Percentiles rank a stretch among this genome's conserved stretches.
These are phyloP conservation scores for Naganishia randhawae DNA, from an alignment of 768 basidiomycete species.

Conservation along the genomic window DNA sequence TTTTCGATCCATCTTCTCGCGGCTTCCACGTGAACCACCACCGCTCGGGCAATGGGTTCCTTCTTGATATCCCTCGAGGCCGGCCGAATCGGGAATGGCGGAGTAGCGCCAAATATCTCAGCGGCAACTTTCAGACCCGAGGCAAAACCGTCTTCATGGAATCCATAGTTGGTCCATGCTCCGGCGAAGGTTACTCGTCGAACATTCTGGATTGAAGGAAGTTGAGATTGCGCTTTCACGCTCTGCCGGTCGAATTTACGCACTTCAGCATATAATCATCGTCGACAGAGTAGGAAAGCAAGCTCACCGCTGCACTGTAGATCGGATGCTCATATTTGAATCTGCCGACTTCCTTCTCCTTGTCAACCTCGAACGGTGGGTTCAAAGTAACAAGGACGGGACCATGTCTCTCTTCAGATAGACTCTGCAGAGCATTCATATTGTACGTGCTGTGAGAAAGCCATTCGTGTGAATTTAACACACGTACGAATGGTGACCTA, in stretches of 20 bases:
- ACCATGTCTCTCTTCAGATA: constrained; percentile 59
- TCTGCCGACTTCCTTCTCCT: constrained; percentile 55
- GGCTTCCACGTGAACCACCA: constrained; percentile 1
- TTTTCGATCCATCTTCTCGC: constrained; percentile 4
- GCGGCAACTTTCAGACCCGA: constrained; percentile 50
- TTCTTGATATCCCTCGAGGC: constrained; percentile 34
- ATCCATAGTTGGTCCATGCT: constrained; percentile 72
- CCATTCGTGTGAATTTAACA: no score
- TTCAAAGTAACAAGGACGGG: constrained; percentile 70
- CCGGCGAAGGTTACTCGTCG: constrained; percentile 65
- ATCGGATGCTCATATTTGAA: constrained; percentile 70
- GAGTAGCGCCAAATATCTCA: constrained; percentile 35
- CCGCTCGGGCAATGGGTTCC: constrained; percentile 12
- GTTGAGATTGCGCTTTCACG: constrained; percentile 58
- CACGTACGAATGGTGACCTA: no score
- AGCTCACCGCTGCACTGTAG: constrained; percentile 57
- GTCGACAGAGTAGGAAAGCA: background rate
- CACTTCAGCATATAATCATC: background rate
- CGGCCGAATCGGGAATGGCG: constrained; percentile 41
- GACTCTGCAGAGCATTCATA: constrained; percentile 73
- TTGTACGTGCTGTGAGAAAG: constrained; percentile 56
- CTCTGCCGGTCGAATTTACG: constrained; percentile 50
- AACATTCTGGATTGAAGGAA: constrained; percentile 61
- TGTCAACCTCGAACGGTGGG: constrained; percentile 62
- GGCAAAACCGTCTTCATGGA: constrained; percentile 75